Base-by-base conservation (phyloP, 2,329 filamentous ascomycete genomes). In the Aureobasidium musti region DNA sequence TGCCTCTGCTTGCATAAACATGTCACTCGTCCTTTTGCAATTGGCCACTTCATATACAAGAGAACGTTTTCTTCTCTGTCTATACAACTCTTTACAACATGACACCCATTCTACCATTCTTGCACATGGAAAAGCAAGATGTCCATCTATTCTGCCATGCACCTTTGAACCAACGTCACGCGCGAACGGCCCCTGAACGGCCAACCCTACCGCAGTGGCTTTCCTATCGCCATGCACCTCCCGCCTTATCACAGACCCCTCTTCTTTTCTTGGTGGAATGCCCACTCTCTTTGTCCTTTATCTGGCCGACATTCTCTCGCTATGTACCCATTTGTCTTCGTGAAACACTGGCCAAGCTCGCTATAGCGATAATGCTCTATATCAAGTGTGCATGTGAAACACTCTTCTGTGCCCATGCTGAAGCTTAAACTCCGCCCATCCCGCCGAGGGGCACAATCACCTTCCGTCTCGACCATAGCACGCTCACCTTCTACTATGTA, bases 141-240 rank as follows among this genome's bases (percentile, higher is more conserved):
- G 26, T 17, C n/a, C 23, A 10, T 30, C 3, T n/a, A 41, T 43
- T 43, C 54, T 57, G 35, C 54, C 54, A 57, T 43, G 30, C 54
- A 41, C 54, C 23, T 3, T 41, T 26, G 23, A 30, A 28, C 43
- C 54, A 63, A 63, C 59, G 59, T 63, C 59, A 63, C 41, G 49
- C 57, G 37, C 37, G 57, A 61, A 63, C 59, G 59, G 59, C 59
- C 59, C 45, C 59, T 49, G 45, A 63, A 60, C 56, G 39, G 37
- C 26, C 39, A 57, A 57, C 54, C 13, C 39, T 60, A 33, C 26
- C 41, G 28, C 39, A 35, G 56, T 60, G 56, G 56, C 56, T 60
- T 60, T 60, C 54, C 23, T 6, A 56, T 53, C 33, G 50, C 26
- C 49, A 33, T 56, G 33, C 52, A 39, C 6, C 33, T 23, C 13